Evolutionary conservation across 129 eudicot genomes (phyloP).

Genomic region (Artemisia tridentata): DNA sequence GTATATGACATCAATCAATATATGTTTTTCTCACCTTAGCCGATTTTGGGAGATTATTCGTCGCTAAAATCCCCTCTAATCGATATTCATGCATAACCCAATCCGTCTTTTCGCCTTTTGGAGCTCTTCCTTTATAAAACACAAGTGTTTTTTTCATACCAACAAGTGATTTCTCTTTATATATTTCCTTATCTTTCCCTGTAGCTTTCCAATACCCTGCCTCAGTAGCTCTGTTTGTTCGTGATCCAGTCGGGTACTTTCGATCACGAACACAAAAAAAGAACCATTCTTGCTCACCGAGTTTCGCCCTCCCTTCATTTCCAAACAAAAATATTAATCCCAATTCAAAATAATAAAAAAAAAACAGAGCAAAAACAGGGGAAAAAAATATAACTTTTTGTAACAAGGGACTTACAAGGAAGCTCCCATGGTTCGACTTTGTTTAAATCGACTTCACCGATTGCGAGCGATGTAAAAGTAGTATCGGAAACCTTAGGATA

Average conservation of each 20-base stretch:
- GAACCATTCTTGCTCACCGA: constrained; percentile 93
- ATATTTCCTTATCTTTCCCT: constrained; percentile 74
- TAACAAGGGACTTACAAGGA: constrained; percentile 50
- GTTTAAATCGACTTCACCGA: constrained; percentile 90
- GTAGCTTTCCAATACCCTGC: constrained; percentile 93
- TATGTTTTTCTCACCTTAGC: constrained; percentile 41
- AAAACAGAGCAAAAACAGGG: constrained; percentile 13
- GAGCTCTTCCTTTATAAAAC: constrained; percentile 76
- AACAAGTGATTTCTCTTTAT: constrained; percentile 40
- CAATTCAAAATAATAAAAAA: background rate
- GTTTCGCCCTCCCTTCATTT: constrained; percentile 71
- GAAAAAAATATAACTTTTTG: background rate
- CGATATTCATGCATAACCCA: constrained; percentile 94
- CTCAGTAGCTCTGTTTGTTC: constrained; percentile 68
- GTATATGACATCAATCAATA: constrained; percentile 17
- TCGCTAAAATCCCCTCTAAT: constrained; percentile 46
- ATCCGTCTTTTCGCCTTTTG: constrained; percentile 67
- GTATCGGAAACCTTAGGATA: constrained; percentile 53
- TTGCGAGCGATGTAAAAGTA: constrained; percentile 47
- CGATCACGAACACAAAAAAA: constrained; percentile 79
- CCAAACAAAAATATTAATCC: background rate
- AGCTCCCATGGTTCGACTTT: constrained; percentile 96
- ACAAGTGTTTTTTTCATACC: constrained; percentile 87
- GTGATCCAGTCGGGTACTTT: constrained; percentile 76
- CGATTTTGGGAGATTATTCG: constrained; percentile 33